Evolutionary conservation across 805 yeast genomes (phyloP), one percentile per base, ranked within the genome.

Genomic region (Candida tammaniensis): DNA sequence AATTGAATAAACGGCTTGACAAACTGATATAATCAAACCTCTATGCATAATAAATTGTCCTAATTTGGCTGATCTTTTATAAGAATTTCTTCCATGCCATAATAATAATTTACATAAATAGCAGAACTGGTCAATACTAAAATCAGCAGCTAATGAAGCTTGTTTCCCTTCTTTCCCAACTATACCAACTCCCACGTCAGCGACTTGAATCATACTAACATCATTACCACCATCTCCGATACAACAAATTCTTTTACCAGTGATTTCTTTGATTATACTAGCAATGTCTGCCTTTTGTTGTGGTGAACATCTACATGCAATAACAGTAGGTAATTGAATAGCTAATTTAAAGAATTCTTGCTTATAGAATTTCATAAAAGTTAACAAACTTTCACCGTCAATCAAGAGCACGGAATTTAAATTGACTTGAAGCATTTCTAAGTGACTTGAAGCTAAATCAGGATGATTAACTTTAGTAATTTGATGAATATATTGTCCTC

Each of bases 161-260:
- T 93, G 99, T 43, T 82, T 83, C 22, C 99, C 99, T 57, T 93
- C 99, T 58, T 93, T 93, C 23, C 99, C 99, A 14, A 93, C 98
- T 46, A 93, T 93, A 37, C 99, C 99, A 18, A 93, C 95, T 40
- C 99, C 99, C 7, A 93, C 96, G 64, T 94, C 96, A 0, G 99
- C 98, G 46, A 94, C 83, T 61, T 93, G 98, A 46, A 93, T 93
- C 99, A 93, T 93, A 49, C 95, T 85, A 21, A 93, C 99, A 61
- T 93, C 99, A 52, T 93, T 93, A 49, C 99, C 99, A 51, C 99
- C 99, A 60, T 93, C 99, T 37, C 99, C 99, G 47, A 93, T 94
- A 53, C 98, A 93, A 46, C 98, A 91, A 2, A 91, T 97, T 33
- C 98, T 68, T 52, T 86, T 86, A 4, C 86, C 86, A 0, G 98